Evolutionary conservation across 2,329 filamentous ascomycete genomes (phyloP), one percentile per base, ranked within the genome.

Genomic region (Sordariomycetes sp.): DNA sequence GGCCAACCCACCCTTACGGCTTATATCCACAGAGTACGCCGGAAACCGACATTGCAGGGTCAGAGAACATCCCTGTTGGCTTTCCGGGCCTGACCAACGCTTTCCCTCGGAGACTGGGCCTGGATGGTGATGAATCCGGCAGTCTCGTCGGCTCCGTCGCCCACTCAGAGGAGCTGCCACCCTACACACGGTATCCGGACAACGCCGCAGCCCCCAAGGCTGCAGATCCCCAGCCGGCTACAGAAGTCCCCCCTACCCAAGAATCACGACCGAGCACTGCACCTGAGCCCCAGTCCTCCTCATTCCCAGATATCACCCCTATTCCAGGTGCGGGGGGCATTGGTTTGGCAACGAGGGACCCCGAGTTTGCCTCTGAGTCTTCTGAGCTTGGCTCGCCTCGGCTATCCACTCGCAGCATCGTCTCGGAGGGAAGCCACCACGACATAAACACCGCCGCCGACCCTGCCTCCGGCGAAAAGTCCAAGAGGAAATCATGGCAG

Each of bases 101-200:
- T 58, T 96, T 91, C 65, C 88, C 87, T 66, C 78, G 88, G 61
- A 83, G 87, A 56, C 72, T 90, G 56, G 89, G 88, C 0, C 87
- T 89, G 0, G 88, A 91, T 59, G 90, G 90, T 57, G 90, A 96
- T 71, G 92, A 96, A 64, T 76, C 82, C n/a, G 90, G 87, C 53
- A 91, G 92, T 68, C 83, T 97, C 58, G 87, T 97, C 56, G 91
- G 91, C 1, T 89, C 88, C 0, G 85, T 96, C 66, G 92, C 92
- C 1, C 91, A 97, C 67, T 87, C 88, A 1, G 93, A 97, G 71
- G 90, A 96, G 69, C 75, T 97, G 20, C 93, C 93, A 14, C 93
- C 93, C 0, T 97, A 97, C 68, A 89, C 90, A 16, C 81, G 90
- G 69, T 97, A 95, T 70, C 90, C 92, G 2, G 89, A 95, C 57